Evolutionary conservation across 108 stramenopile genomes (phyloP).

Genomic region (Nitzschia inconspicua): DNA sequence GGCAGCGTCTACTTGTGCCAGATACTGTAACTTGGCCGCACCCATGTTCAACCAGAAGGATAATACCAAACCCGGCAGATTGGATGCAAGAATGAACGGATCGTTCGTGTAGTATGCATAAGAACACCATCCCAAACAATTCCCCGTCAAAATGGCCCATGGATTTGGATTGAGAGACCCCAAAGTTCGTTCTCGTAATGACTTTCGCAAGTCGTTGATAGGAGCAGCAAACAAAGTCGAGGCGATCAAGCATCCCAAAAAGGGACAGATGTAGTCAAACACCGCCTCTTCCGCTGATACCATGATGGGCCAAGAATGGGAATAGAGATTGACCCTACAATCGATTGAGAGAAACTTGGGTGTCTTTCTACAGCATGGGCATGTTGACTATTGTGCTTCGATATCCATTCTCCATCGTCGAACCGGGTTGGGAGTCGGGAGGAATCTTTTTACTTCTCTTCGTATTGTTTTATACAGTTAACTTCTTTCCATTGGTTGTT

Average conservation of each 20-base stretch:
- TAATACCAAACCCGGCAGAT: conserved; percentile 69
- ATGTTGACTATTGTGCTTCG: too few relatives aligned
- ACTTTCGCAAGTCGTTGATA: conserved; percentile 40
- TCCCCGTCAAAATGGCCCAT: conserved; percentile 81
- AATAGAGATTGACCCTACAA: too few relatives aligned
- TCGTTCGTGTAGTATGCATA: conserved; percentile 55
- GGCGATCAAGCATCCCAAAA: conserved; percentile 38
- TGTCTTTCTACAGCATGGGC: too few relatives aligned
- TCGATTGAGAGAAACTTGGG: too few relatives aligned
- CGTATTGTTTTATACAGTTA: too few relatives aligned
- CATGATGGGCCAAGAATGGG: conserved; percentile 58
- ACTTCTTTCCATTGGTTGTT: too few relatives aligned
- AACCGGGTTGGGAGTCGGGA: too few relatives aligned
- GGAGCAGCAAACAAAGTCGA: conserved; percentile 29
- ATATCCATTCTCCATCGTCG: too few relatives aligned
- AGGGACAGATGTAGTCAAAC: conserved; percentile 44
- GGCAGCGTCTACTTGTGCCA: not conserved
- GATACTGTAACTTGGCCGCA: conserved; percentile 79
- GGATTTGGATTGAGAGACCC: conserved; percentile 69
- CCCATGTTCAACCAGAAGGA: conserved; percentile 78
- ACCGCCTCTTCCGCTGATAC: too few relatives aligned
- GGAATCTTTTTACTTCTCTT: too few relatives aligned
- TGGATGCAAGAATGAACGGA: conserved; percentile 68
- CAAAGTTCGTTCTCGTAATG: conserved; percentile 33
- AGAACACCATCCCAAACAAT: conserved; percentile 58